Evolutionary conservation across 2,329 filamentous ascomycete genomes (phyloP).

Genomic region (Pseudopithomyces chartarum): DNA sequence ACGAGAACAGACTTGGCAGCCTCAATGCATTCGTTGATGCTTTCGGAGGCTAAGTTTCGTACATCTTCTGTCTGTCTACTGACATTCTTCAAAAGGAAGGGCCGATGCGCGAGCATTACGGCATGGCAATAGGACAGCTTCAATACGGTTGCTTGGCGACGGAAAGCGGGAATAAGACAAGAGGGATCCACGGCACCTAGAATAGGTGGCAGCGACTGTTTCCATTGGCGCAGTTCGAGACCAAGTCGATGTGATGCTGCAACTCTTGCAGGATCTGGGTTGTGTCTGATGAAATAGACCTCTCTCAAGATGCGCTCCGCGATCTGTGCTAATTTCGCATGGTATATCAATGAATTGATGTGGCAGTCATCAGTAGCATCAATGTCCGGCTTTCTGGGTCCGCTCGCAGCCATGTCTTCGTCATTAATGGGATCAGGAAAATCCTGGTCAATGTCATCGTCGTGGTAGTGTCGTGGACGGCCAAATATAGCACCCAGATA

Average conservation of each 20-base stretch:
- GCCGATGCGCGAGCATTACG: slow-evolving; percentile 42
- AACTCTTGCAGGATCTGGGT: slow-evolving; percentile 43
- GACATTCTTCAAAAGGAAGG: slow-evolving; percentile 31
- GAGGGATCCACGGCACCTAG: slow-evolving; percentile 52
- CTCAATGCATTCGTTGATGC: slow-evolving; percentile 50
- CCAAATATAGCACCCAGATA: slow-evolving; percentile 66
- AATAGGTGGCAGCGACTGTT: slow-evolving; percentile 47
- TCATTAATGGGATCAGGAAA: slow-evolving; percentile 63
- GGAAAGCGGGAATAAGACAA: slow-evolving; percentile 53
- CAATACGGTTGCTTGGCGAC: slow-evolving; percentile 37
- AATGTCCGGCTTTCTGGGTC: slow-evolving; percentile 27
- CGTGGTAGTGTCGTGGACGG: slow-evolving; percentile 62
- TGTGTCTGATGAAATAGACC: slow-evolving; percentile 40
- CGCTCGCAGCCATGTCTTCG: slow-evolving; percentile 57
- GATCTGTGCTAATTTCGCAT: slow-evolving; percentile 47
- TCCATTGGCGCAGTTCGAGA: slow-evolving; percentile 42
- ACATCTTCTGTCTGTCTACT: slow-evolving; percentile 23
- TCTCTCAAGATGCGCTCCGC: slow-evolving; percentile 37
- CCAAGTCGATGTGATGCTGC: slow-evolving; percentile 47
- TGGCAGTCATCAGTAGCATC: slow-evolving; percentile 51
- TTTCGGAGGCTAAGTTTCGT: slow-evolving; percentile 39
- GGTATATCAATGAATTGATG: slow-evolving; percentile 56
- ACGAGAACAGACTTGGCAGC: slow-evolving; percentile 48
- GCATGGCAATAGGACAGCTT: slow-evolving; percentile 42
- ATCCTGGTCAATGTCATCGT: slow-evolving; percentile 66